Base-by-base conservation (phyloP, 1,284 basidiomycete species). In the Salmacisia buchloeana region DNA sequence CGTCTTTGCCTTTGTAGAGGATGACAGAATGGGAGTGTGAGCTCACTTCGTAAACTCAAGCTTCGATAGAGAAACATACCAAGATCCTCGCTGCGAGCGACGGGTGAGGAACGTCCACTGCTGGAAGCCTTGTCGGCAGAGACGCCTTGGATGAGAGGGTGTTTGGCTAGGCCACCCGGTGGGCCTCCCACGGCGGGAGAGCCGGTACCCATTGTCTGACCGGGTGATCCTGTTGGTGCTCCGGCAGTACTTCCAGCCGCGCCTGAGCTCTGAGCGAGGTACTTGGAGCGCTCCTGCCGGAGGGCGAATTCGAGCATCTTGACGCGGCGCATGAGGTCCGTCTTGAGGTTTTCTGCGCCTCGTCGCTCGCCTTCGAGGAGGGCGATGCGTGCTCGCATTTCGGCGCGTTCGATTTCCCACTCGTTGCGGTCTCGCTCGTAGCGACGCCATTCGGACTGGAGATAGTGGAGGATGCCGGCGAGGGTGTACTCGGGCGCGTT, bases 391-490 rank as follows among this genome's bases (percentile, higher is more conserved):
- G 94, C 93, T 89, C 93, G 68, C 92, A 98, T 96, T 82, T 98
- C 94, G 36, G 96, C 94, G 72, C 94, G 85, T 83, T 98, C 94
- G 76, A 99, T 99, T 84, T 97, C 94, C 94, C 94, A 98, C 82
- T 97, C 94, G 81, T 99, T 98, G 75, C 94, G 86, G 82, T 98
- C 94, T 80, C 92, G 88, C 81, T 97, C 94, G 69, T 82, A 82
- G 21, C 92, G 85, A 67, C 96, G 85, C 92, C 94, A 97, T 84
- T 98, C 96, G 60, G 91, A 92, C 83, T 99, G 96, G 57, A 98
- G 85, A 81, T 93, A 97, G 83, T 98, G 94, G 65, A 99, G 85
- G 63, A 97, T 92, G 77, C 88, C 91, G 9, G 94, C 93, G 64
- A 98, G 87, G 46, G 90, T 94, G 58, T 79, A 79, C 39, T 79